Percentiles rank a stretch among this genome's conserved stretches.
These are phyloP conservation scores for Xylaria sp. DNA, from an alignment of 2,329 filamentous ascomycete genomes.

Conservation along the genomic window DNA sequence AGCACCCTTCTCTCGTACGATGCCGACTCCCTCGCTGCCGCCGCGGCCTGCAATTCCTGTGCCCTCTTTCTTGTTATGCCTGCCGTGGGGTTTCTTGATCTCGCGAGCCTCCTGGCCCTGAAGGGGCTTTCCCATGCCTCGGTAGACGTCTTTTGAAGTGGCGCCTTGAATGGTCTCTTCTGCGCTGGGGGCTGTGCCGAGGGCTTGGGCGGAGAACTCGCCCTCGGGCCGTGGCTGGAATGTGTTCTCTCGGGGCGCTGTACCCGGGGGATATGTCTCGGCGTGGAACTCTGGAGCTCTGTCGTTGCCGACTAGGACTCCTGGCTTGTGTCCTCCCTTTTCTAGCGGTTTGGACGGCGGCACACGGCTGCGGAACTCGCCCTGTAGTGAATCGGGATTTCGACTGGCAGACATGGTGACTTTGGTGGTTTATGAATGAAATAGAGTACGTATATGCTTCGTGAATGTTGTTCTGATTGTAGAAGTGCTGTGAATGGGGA, in stretches of 20 bases:
- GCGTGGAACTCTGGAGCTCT: conserved; percentile 70
- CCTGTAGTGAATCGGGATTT: conserved; percentile 66
- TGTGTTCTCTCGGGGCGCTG: conserved; percentile 63
- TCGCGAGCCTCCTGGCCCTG: conserved; percentile 57
- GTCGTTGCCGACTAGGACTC: conserved; percentile 69
- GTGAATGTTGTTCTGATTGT: not conserved
- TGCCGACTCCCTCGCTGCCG: conserved; percentile 46
- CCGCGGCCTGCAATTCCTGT: conserved; percentile 55
- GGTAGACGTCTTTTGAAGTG: conserved; percentile 58
- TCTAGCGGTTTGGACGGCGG: conserved; percentile 63
- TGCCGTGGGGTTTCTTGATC: conserved; percentile 50
- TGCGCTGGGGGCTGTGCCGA: conserved; percentile 45
- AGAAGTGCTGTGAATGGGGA: not conserved
- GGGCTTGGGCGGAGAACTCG: conserved; percentile 52
- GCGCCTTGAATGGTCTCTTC: conserved; percentile 55
- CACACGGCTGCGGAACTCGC: conserved; percentile 65
- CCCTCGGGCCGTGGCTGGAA: conserved; percentile 53
- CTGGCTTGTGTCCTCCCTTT: conserved; percentile 69
- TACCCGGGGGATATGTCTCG: conserved; percentile 69
- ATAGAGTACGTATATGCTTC: not conserved
- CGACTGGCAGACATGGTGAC: conserved; percentile 41
- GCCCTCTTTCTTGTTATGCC: conserved; percentile 51
- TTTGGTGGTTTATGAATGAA: not conserved
- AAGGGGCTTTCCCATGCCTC: conserved; percentile 56
- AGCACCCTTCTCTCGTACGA: conserved; percentile 43